These are phyloP conservation scores for Iberis pinnata DNA, from an alignment of 345 rosid genomes.

Conservation along the genomic window DNA sequence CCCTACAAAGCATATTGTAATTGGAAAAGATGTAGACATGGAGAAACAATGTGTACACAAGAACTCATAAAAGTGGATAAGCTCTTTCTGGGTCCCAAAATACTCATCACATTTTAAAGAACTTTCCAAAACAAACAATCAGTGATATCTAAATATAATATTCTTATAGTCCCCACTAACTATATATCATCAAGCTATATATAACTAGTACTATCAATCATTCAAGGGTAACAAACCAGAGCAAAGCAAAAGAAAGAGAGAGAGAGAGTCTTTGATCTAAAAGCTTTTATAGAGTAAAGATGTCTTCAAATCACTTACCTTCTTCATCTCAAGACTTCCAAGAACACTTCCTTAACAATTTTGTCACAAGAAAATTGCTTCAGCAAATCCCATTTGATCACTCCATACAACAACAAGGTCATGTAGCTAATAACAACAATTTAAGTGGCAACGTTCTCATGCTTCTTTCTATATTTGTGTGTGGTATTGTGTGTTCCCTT, in stretches of 20 bases:
- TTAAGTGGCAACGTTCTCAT: constrained; percentile 40
- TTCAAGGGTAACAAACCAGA: constrained; percentile 21
- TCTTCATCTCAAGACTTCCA: constrained; percentile 24
- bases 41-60: constrained; percentile 17
- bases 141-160: constrained; percentile 11
- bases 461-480: constrained; percentile 42
- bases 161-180: constrained; percentile 19
- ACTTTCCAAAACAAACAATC: too few relatives aligned
- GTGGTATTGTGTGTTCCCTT: constrained; percentile 46
- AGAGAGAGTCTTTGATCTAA: neutral
- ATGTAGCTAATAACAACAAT: constrained; percentile 21
- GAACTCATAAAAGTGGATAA: constrained; percentile 33
- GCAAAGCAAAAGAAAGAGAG: constrained; percentile 5
- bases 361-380: constrained; percentile 35
- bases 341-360: constrained; percentile 19
- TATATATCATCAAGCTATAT: constrained; percentile 22
- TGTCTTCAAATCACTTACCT: constrained; percentile 21
- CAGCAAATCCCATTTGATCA: constrained; percentile 28
- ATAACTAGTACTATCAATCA: constrained; percentile 19
- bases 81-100: constrained; percentile 30
- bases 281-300: constrained; percentile 6
- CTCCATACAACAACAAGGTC: constrained; percentile 15
- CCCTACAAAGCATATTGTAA: constrained; percentile 22
- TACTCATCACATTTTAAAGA: constrained; percentile 8
- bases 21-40: constrained; percentile 24